A percentile compares a stretch with the other conserved stretches of the same genome.
Conservation (phyloP, 83 land plant genomes). For the Picea engelmannii region DNA sequence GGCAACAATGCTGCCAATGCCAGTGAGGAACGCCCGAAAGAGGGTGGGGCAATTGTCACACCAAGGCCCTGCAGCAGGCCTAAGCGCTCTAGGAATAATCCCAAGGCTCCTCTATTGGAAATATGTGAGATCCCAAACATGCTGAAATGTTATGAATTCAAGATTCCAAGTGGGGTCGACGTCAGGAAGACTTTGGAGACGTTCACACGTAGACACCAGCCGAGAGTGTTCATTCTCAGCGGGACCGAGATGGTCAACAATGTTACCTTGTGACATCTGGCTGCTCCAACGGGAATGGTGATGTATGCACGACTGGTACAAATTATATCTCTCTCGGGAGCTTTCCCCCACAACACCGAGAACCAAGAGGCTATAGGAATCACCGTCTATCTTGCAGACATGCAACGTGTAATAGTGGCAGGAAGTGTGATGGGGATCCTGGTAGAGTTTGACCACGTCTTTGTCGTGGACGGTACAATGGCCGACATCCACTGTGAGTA, state of each 20-base stretch:
- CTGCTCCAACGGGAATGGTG: background rate
- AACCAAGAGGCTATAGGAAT: too few relatives aligned
- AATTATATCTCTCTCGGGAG: too few relatives aligned
- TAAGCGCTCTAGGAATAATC: too few relatives aligned
- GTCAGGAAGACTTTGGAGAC: background rate
- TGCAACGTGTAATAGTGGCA: too few relatives aligned
- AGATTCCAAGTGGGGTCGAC: background rate
- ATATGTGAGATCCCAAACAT: background rate
- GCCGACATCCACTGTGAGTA: background rate
- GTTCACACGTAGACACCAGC: background rate
- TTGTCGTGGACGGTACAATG: background rate
- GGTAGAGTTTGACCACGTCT: background rate
- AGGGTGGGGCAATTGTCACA: too few relatives aligned
- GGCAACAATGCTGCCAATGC: too few relatives aligned
- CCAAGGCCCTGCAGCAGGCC: too few relatives aligned
- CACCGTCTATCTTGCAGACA: too few relatives aligned
- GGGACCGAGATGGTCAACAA: background rate
- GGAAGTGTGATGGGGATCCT: background rate
- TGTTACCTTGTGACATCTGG: background rate
- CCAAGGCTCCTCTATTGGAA: too few relatives aligned
- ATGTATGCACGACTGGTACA: background rate
- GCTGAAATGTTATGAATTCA: background rate
- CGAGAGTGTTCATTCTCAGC: background rate
- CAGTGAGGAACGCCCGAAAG: too few relatives aligned
- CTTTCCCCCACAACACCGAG: too few relatives aligned